Percentiles rank a stretch among this genome's conserved stretches.
These are phyloP conservation scores for Trichomonas gallinae DNA, from an alignment of 208 protist genomes.

Conservation along the genomic window DNA sequence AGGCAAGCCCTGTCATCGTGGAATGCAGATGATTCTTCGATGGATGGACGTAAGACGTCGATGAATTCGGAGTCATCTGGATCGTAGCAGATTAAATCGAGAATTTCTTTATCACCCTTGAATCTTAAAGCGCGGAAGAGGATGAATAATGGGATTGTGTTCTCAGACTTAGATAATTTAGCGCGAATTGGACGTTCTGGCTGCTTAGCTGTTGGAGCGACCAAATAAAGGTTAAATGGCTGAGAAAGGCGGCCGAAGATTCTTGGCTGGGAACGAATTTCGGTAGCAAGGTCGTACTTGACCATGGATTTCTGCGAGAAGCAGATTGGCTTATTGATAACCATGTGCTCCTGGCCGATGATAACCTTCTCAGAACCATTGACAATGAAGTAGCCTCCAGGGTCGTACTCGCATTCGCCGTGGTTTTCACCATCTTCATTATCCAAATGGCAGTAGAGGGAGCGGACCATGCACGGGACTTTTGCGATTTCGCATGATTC, in stretches of 20 bases:
- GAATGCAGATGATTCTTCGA: constrained; percentile 67
- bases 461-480: constrained; percentile 83
- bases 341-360: constrained; percentile 71
- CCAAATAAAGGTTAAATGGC: background rate
- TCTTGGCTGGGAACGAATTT: constrained; percentile 67
- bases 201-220: background rate
- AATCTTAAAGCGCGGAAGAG: constrained; percentile 85
- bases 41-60: constrained; percentile 74
- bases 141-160: constrained; percentile 73
- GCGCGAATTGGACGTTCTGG: constrained; percentile 44
- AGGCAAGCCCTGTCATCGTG: constrained; percentile 24
- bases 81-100: constrained; percentile 71
- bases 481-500: constrained; percentile 32
- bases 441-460: constrained; percentile 62
- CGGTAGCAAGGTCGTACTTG: constrained; percentile 68
- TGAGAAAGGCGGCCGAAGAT: background rate
- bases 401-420: constrained; percentile 57
- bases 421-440: constrained; percentile 39
- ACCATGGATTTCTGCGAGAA: constrained; percentile 66
- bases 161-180: constrained; percentile 61
- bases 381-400: constrained; percentile 90
- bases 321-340: constrained; percentile 69
- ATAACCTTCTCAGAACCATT: constrained; percentile 88
- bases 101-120: constrained; percentile 79
- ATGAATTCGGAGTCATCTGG: constrained; percentile 64